phyloP scores from a whole-genome alignment of 306 rosid species.

The Lathyrus oleraceus region DNA sequence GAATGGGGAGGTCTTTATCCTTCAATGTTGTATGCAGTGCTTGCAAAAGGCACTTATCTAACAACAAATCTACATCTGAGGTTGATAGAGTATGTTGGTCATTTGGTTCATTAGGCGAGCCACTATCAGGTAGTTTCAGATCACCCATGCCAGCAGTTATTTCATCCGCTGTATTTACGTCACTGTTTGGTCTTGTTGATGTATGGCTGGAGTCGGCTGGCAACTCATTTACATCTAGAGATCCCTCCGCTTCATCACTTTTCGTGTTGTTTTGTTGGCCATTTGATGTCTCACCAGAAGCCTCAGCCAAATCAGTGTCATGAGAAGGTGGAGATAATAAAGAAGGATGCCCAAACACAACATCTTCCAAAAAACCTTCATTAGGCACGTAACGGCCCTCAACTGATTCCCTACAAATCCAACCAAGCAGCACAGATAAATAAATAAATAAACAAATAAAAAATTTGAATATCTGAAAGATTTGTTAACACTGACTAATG shows the following conservation, averaged over 20 bases:
- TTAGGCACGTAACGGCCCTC: constrained; percentile 83
- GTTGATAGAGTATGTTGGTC: constrained; percentile 61
- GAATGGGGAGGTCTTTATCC: constrained; percentile 86
- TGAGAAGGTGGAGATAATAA: constrained; percentile 42
- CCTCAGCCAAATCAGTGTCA: constrained; percentile 45
- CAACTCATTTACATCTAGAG: constrained; percentile 41
- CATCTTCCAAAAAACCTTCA: constrained; percentile 84
- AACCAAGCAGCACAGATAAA: constrained; percentile 20
- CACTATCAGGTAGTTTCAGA: constrained; percentile 60
- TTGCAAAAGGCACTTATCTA: constrained; percentile 93
- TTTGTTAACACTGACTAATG: neutral
- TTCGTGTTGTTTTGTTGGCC: constrained; percentile 38
- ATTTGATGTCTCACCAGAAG: constrained; percentile 41
- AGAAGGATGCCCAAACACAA: constrained; percentile 80
- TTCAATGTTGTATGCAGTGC: constrained; percentile 82
- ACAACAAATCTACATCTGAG: constrained; percentile 69
- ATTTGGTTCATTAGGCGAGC: constrained; percentile 43
- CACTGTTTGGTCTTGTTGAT: constrained; percentile 26
- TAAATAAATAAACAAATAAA: neutral
- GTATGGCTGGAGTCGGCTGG: constrained; percentile 40
- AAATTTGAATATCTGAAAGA: constrained; percentile 11
- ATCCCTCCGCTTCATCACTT: constrained; percentile 40
- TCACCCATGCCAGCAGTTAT: constrained; percentile 48
- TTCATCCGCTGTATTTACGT: constrained; percentile 42
- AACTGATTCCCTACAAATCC: constrained; percentile 67